Percentiles rank a stretch among this genome's conserved stretches.
Conservation (phyloP, 306 rosid genomes). For the Clitoria ternatea region DNA sequence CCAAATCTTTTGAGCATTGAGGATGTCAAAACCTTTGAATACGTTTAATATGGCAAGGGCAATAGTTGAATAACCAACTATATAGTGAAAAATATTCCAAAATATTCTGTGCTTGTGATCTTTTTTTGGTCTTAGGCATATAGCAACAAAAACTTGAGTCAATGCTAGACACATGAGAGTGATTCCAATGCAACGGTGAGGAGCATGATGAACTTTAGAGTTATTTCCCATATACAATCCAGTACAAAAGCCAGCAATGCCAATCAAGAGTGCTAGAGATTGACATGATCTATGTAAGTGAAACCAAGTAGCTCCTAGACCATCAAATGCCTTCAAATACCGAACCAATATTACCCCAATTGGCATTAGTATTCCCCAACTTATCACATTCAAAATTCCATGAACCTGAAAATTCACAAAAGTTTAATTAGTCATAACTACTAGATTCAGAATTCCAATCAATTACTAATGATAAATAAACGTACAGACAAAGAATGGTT, state of each 20-base stretch:
- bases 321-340: conserved; percentile 13
- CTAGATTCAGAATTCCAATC: no score
- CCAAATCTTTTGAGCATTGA: not conserved
- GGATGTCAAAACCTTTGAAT: conserved; percentile 22
- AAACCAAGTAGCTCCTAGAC: conserved; percentile 10
- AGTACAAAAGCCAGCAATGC: conserved; percentile 4
- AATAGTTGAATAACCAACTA: conserved; percentile 17
- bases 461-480: no score
- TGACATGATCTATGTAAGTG: conserved; percentile 16
- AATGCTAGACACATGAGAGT: not conserved
- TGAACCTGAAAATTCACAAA: conserved; percentile 19
- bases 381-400: conserved; percentile 27
- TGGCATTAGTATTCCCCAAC: conserved; percentile 45
- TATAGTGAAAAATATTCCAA: conserved; percentile 19
- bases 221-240: conserved; percentile 12
- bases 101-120: conserved; percentile 4
- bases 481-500: no score
- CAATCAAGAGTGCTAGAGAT: not conserved
- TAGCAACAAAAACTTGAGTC: conserved; percentile 2
- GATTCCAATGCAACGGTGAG: conserved; percentile 35
- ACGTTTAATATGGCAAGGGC: conserved; percentile 4
- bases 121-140: not conserved
- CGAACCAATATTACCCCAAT: conserved; percentile 30
- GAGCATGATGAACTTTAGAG: not conserved
- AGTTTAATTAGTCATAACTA: not conserved